phyloP scores from a whole-genome alignment of 1,284 basidiomycete species.

The Ustilago lituana region DNA sequence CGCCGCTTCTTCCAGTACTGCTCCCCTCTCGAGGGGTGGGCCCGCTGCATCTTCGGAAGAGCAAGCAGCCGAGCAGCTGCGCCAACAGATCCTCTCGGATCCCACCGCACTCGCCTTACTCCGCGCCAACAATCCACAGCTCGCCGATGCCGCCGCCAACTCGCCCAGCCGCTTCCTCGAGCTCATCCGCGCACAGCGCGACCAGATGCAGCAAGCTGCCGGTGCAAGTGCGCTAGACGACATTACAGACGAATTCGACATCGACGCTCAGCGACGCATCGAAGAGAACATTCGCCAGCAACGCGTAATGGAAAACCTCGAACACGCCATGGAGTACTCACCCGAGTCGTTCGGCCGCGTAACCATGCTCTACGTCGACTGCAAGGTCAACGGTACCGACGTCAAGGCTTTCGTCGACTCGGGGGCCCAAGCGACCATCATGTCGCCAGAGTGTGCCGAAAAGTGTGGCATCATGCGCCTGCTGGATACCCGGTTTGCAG shows the following conservation, averaged over 20 bases:
- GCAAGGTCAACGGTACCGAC: conserved; percentile 80
- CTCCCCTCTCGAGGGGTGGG: conserved; percentile 69
- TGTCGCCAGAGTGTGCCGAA: conserved; percentile 94
- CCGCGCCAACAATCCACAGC: conserved; percentile 68
- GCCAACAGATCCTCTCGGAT: conserved; percentile 84
- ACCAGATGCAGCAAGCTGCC: conserved; percentile 71
- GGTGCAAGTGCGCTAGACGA: conserved; percentile 68
- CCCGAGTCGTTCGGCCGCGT: conserved; percentile 94
- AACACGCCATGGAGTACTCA: conserved; percentile 67
- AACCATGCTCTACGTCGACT: conserved; percentile 93
- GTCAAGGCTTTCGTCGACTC: conserved; percentile 98
- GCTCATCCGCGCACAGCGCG: conserved; percentile 40
- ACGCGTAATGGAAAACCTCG: conserved; percentile 78
- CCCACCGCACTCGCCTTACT: conserved; percentile 81
- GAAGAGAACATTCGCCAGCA: conserved; percentile 93
- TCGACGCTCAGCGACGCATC: conserved; percentile 83
- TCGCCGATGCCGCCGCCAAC: conserved; percentile 35
- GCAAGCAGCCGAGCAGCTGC: conserved; percentile 87
- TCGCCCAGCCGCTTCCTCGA: conserved; percentile 27
- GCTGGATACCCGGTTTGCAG: conserved; percentile 84
- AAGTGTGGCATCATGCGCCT: conserved; percentile 93
- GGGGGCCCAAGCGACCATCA: conserved; percentile 95
- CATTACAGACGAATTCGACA: conserved; percentile 79
- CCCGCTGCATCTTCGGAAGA: too few relatives aligned
- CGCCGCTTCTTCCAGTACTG: neutral